Base-by-base conservation (phyloP, 768 basidiomycete species). In the Cubamyces lactineus region DNA sequence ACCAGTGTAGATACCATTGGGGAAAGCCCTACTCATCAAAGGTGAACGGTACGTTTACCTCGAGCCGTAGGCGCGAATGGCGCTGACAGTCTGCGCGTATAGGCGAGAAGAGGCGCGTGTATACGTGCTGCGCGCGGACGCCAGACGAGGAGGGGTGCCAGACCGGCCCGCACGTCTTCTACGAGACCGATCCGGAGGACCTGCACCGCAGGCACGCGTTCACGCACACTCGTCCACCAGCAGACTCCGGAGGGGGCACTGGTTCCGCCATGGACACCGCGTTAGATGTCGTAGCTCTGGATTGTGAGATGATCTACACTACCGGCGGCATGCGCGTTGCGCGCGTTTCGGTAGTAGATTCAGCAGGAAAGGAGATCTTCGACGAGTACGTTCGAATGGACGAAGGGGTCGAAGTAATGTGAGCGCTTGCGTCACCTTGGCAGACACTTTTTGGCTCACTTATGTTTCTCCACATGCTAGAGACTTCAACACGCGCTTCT, bases 281-380 rank as follows among this genome's bases (percentile, higher is more conserved):
- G 1, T 76, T 93, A 47, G 91, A 95, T 59, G 84, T 98, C 4
- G 91, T 88, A 5, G 93, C 93, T 0, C 78, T 98, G 52, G 97
- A 99, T 73, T 98, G 97, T 71, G 97, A 99, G 75, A 94, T 98
- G 92, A 81, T 98, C 9, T 94, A 96, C 76, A 91, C 94, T 0
- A 98, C 96, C 0, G 92, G 91, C 5, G 97, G 97, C 0, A 86
- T 94, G 82, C 87, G 89, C 21, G 86, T 97, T 3, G 96, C 94
- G 2, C 84, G 97, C 3, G 87, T 97, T 2, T 97, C 96, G 0
- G 85, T 96, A 7, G 85, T 98, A 1, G 91, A 96, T 70, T 88
- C 87, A 8, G 72, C 79, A 0, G 94, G 93, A 1, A 76, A 78
- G 26, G 79, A 86, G 54, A 81, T 98, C 2, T 87, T 96, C 48